Evolutionary conservation across 805 yeast species (phyloP), one percentile per base, ranked within the genome.

Genomic region (Metschnikowia baotianmanensis): DNA sequence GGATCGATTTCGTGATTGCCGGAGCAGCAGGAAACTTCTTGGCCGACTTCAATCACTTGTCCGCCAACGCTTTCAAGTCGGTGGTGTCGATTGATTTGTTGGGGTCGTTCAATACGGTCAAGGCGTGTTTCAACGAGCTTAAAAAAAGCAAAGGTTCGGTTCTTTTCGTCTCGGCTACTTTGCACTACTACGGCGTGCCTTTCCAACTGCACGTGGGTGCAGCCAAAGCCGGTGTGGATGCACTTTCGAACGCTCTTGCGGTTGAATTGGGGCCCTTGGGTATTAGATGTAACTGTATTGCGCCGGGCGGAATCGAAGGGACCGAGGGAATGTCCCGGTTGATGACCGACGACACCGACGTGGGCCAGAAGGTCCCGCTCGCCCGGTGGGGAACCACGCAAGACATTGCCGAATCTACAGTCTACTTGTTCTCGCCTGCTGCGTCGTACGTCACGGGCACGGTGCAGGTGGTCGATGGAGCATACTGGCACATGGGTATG

Each of bases 11-110:
- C 42, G 70, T 69, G 8, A 69, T 69, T 48, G 72, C 72, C 9
- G 74, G 74, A 5, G 72, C 73, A 3, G 74, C 73, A 0, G 72
- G 73, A 6, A 68, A 68, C 52, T 69, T 66, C 42, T 54, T 69
- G 34, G 47, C 62, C 34, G 74, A 69, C 51, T 69, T 67, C 53
- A 69, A 68, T 48, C 74, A 69, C 42, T 58, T 69, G 43, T 67
- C 72, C 22, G 53, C 63, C 38, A 67, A 67, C 46, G 73, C 72
- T 10, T 69, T 69, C 55, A 59, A 63, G 37, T 50, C 65, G 11
- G 72, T 69, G 19, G 59, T 67, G 16, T 47, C 52, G 26, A 68
- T 69, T 34, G 74, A 69, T 46, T 56, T 67, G 39, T 54, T 67
- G 26, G 74, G 73, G 6, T 67, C 71, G 6, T 66, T 45, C 52